Percentiles rank a stretch among this genome's conserved stretches.
These are phyloP conservation scores for Penicillium angulare DNA, from an alignment of 495 filamentous ascomycete species.

Conservation along the genomic window DNA sequence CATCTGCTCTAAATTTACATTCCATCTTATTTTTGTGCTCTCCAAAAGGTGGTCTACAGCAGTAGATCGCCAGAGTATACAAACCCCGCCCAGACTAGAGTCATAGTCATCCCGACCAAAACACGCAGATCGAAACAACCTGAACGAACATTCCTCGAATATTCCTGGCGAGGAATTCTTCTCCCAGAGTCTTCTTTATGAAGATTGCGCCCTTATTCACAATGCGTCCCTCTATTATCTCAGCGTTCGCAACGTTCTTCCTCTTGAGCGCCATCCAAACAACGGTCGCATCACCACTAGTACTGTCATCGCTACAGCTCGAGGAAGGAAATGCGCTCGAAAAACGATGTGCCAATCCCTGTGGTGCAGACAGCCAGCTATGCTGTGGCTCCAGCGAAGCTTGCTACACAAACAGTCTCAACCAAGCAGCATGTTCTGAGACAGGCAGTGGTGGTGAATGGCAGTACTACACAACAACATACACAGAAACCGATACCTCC, in stretches of 20 bases:
- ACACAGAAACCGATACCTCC: slow-evolving; percentile 60
- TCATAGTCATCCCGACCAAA: slow-evolving; percentile 1
- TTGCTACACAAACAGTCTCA: slow-evolving; percentile 61
- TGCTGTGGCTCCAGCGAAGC: slow-evolving; percentile 62
- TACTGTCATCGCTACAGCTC: neutral
- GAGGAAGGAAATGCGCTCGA: slow-evolving; percentile 27
- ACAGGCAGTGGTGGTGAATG: slow-evolving; percentile 25
- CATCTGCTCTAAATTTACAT: slow-evolving; percentile 2
- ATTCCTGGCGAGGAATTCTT: neutral
- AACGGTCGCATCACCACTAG: slow-evolving; percentile 38
- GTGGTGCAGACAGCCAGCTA: slow-evolving; percentile 63
- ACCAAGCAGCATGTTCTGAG: slow-evolving; percentile 55
- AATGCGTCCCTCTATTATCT: slow-evolving; percentile 31
- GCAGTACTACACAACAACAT: slow-evolving; percentile 71
- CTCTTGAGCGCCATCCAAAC: slow-evolving; percentile 20
- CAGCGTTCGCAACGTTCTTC: slow-evolving; percentile 28
- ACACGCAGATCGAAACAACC: slow-evolving; percentile 1
- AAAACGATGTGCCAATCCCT: slow-evolving; percentile 60
- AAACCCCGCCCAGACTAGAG: neutral
- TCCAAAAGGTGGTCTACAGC: slow-evolving; percentile 8
- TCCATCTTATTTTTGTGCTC: neutral
- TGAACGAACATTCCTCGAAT: slow-evolving; percentile 17
- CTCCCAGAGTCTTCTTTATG: neutral
- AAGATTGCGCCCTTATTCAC: slow-evolving; percentile 14
- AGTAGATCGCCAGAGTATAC: slow-evolving; percentile 11